Conservation (phyloP, 108 stramenopile species). For the Cyclotella baltica region DNA sequence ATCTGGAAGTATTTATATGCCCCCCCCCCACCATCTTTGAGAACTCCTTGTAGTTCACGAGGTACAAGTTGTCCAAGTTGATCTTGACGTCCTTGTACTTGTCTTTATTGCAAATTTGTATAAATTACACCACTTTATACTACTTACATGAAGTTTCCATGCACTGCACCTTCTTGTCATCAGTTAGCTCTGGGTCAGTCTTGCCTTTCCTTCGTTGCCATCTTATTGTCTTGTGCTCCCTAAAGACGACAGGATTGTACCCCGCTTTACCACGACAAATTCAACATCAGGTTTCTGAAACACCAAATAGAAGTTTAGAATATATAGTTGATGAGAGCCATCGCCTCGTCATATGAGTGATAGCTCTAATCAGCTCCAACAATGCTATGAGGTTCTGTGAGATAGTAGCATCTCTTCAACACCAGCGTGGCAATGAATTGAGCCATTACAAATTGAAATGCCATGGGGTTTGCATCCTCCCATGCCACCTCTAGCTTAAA, state of each 20-base stretch:
- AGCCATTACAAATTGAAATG: not conserved
- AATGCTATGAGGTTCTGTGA: not conserved
- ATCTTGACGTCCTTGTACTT: not conserved
- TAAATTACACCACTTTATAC: not conserved
- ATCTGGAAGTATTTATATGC: not conserved
- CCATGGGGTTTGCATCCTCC: not conserved
- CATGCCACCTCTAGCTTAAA: not conserved
- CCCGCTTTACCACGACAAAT: not conserved
- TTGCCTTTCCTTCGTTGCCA: not conserved
- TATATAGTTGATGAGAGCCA: not conserved
- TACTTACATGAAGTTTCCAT: conserved; percentile 4
- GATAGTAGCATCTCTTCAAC: not conserved
- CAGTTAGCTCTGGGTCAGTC: not conserved
- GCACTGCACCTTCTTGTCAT: too few species aligned
- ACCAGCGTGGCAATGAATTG: not conserved
- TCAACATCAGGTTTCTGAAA: conserved; percentile 3
- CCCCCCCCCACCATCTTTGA: not conserved
- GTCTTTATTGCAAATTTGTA: not conserved
- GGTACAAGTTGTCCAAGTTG: not conserved
- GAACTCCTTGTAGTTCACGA: not conserved
- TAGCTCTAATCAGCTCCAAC: not conserved
- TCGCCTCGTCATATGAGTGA: not conserved
- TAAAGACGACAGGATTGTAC: not conserved
- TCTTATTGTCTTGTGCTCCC: not conserved
- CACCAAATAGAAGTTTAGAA: not conserved